Conservation (phyloP, 1,284 basidiomycete species). For the Apiotrichum domesticum region DNA sequence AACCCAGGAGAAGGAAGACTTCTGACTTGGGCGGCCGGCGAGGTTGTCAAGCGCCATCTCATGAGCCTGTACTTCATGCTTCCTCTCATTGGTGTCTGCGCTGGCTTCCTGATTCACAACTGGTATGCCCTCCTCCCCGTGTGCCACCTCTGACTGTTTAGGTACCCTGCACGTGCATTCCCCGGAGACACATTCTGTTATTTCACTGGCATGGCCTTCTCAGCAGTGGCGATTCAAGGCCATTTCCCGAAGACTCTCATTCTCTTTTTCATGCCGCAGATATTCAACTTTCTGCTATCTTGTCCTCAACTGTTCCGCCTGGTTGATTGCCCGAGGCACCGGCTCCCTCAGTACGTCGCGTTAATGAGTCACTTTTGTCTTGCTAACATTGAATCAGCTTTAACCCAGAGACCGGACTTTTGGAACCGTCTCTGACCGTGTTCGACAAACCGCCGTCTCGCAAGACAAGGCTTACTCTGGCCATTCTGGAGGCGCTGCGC, state of each 20-base stretch:
- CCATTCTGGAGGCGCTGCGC: constrained; percentile 56
- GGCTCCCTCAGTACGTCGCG: constrained; percentile 68
- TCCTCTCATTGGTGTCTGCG: constrained; percentile 82
- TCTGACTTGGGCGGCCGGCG: constrained; percentile 49
- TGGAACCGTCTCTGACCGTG: constrained; percentile 64
- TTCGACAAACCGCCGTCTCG: constrained; percentile 56
- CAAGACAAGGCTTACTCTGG: constrained; percentile 54
- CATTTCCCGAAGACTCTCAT: constrained; percentile 97
- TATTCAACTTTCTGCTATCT: constrained; percentile 94
- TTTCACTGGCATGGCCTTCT: constrained; percentile 94
- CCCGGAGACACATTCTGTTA: constrained; percentile 98
- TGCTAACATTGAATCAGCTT: constrained; percentile 52
- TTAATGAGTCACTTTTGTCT: neutral
- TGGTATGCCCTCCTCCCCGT: constrained; percentile 56
- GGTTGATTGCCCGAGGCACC: constrained; percentile 87
- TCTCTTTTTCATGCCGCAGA: constrained; percentile 94
- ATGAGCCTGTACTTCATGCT: constrained; percentile 96
- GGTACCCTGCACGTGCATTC: constrained; percentile 92
- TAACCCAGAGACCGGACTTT: constrained; percentile 61
- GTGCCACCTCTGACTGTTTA: constrained; percentile 34
- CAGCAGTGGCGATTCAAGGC: constrained; percentile 89
- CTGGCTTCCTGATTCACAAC: constrained; percentile 86
- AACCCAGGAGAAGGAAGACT: constrained; percentile 35
- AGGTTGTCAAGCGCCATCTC: constrained; percentile 84
- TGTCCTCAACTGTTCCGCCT: constrained; percentile 92